Evolutionary conservation across 495 filamentous ascomycete genomes (phyloP).

Genomic region (Aspergillus haitiensis): DNA sequence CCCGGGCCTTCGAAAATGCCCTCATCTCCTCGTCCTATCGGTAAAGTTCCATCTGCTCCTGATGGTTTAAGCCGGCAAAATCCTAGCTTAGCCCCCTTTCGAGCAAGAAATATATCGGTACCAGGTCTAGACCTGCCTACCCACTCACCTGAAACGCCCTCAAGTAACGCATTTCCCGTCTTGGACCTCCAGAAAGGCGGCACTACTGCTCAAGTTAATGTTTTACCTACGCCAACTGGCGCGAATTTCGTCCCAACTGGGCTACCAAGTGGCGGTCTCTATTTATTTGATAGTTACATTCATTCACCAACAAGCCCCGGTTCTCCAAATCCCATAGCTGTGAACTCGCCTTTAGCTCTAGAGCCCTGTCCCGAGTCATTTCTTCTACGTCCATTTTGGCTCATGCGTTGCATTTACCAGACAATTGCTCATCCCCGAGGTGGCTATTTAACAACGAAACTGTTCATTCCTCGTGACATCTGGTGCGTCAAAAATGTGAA

Average conservation of each 20-base stretch:
- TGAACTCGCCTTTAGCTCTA: slow-evolving; percentile 67
- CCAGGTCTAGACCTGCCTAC: slow-evolving; percentile 69
- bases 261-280: slow-evolving; percentile 63
- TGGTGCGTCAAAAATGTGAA: slow-evolving; percentile 95
- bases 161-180: slow-evolving; percentile 63
- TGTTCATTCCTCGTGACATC: slow-evolving; percentile 89
- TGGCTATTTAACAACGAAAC: slow-evolving; percentile 83
- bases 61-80: slow-evolving; percentile 71
- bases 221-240: slow-evolving; percentile 68
- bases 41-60: slow-evolving; percentile 53
- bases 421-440: slow-evolving; percentile 88
- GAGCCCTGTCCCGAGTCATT: slow-evolving; percentile 90
- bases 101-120: slow-evolving; percentile 71
- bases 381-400: slow-evolving; percentile 90
- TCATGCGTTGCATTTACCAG: slow-evolving; percentile 90
- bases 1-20: slow-evolving; percentile 39
- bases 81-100: slow-evolving; percentile 70
- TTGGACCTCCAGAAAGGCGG: slow-evolving; percentile 50
- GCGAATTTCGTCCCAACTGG: slow-evolving; percentile 56
- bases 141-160: slow-evolving; percentile 70
- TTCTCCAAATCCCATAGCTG: slow-evolving; percentile 60
- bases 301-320: slow-evolving; percentile 69
- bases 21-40: slow-evolving; percentile 49
- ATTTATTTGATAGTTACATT: slow-evolving; percentile 84
- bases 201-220: slow-evolving; percentile 53